Base-by-base conservation (phyloP, 306 rosid species). In the Vigna angularis region DNA sequence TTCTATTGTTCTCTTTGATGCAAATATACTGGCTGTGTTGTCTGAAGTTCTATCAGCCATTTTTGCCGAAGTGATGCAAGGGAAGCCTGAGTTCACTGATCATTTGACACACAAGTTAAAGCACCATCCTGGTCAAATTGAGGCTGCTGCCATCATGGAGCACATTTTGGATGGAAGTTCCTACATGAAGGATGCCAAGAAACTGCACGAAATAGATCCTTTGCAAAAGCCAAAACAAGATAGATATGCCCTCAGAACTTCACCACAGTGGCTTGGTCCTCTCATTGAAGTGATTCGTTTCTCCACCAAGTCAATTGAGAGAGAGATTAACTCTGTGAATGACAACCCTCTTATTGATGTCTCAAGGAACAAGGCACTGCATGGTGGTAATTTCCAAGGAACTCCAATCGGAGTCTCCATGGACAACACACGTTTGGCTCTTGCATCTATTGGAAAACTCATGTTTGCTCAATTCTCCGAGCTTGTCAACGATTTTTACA, bases 231-330 rank as follows among this genome's bases (percentile, higher is more conserved):
- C 98, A 0, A 93, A 90, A n/a, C 93, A 90, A 71, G 98, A 93
- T 17, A 87, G 98, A 2, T 93, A 91, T 9, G 98, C 98, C 0
- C 96, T 93, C 11, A 79, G 97, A 78, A 93, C 98, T 16, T 93
- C 98, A 0, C 98, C 98, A 0, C 98, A 93, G 16, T 93, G 98
- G 98, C 92, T 93, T 18, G 98, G 98, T 30, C 98, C 98, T 14
- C 78, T 81, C 2, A 79, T 93, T 55, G 98, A 93, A 74, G 98
- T 93, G 1, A 93, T 93, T 26, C 66, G 98, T 24, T 93, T 73
- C 63, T 88, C 98, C 0, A 91, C 97, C 5, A 93, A 93, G 28
- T 93, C 98, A 0, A 90, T 91, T 22, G 98, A 93, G 71, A 79
- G 98, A 32, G 98, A 93, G 89, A 93, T 93, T 0, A 93, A 93